Conservation (phyloP, 345 rosid species). For the Hypericum androsaemum region DNA sequence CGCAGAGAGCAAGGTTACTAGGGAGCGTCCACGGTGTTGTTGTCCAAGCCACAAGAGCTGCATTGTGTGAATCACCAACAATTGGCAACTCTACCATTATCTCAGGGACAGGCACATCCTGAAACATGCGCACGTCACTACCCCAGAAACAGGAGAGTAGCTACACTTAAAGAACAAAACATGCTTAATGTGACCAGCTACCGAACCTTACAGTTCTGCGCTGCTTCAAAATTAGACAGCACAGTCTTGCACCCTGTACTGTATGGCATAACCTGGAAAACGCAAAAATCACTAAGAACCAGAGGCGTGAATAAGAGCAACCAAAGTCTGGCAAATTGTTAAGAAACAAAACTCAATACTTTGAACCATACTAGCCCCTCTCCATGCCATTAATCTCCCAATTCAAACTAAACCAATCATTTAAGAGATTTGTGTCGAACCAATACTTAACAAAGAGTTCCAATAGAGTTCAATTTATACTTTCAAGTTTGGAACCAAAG, state of each 20-base stretch:
- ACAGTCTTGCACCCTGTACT: slow-evolving; percentile 90
- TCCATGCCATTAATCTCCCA: too few relatives aligned
- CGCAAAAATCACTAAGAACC: slow-evolving; percentile 2
- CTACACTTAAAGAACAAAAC: not conserved
- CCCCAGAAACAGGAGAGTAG: not conserved
- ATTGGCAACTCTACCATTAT: slow-evolving; percentile 71
- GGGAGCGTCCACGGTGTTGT: slow-evolving; percentile 99
- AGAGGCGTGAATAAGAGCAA: too few relatives aligned
- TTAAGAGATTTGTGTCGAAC: too few relatives aligned
- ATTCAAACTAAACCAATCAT: too few relatives aligned
- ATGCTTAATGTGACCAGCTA: not conserved
- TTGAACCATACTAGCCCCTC: too few relatives aligned
- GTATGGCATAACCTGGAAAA: slow-evolving; percentile 86
- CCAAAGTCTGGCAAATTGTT: too few relatives aligned
- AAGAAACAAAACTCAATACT: too few relatives aligned
- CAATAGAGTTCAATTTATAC: too few relatives aligned
- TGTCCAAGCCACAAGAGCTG: slow-evolving; percentile 95
- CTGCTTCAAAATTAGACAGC: slow-evolving; percentile 90
- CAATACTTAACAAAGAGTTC: too few relatives aligned
- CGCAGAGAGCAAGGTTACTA: slow-evolving; percentile 91
- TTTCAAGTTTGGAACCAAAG: too few relatives aligned
- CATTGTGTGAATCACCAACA: slow-evolving; percentile 68
- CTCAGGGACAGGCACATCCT: slow-evolving; percentile 86
- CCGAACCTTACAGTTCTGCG: slow-evolving; percentile 63
- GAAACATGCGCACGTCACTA: slow-evolving; percentile 15